These are phyloP conservation scores for Globisporangium irregulare DNA, from an alignment of 352 stramenopile genomes.

Conservation along the genomic window DNA sequence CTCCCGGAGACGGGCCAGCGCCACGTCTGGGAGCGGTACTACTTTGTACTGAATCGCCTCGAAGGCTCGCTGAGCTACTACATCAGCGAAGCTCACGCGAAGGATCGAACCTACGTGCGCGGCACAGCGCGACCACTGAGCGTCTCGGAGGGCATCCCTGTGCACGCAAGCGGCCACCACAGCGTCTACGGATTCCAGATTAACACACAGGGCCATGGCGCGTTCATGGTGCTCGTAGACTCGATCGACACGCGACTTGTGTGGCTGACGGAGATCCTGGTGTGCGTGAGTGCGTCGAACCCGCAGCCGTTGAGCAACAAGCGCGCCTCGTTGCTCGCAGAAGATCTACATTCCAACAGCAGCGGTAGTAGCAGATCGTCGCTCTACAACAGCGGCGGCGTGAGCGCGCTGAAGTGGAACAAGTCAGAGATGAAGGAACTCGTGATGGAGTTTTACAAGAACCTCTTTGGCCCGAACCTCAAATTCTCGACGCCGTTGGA, in stretches of 20 bases:
- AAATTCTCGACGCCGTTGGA: conserved; percentile 81
- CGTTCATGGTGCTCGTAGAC: conserved; percentile 84
- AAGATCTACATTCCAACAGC: conserved; percentile 25
- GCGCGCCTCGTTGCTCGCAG: conserved; percentile 52
- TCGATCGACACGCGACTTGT: conserved; percentile 79
- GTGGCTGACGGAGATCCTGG: conserved; percentile 80
- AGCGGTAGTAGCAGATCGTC: conserved; percentile 19
- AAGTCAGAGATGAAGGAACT: conserved; percentile 77
- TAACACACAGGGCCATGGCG: conserved; percentile 81
- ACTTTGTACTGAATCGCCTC: conserved; percentile 77
- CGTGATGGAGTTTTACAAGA: conserved; percentile 76
- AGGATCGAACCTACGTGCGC: conserved; percentile 81
- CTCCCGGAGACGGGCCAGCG: conserved; percentile 77
- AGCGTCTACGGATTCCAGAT: conserved; percentile 83
- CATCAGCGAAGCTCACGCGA: conserved; percentile 81
- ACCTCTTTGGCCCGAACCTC: conserved; percentile 71
- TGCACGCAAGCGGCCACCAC: conserved; percentile 65
- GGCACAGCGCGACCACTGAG: conserved; percentile 73
- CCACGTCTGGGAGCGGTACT: conserved; percentile 84
- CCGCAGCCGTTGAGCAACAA: conserved; percentile 37
- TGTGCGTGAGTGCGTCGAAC: conserved; percentile 52
- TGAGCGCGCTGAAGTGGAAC: conserved; percentile 39
- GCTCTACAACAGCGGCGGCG: conserved; percentile 14
- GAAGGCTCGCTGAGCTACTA: conserved; percentile 82
- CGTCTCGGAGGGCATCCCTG: conserved; percentile 78